A percentile compares a stretch with the other conserved stretches of the same genome.
These are phyloP conservation scores for Rhynchospora tenuis DNA, from an alignment of 176 grass and related monocot species.

Conservation along the genomic window DNA sequence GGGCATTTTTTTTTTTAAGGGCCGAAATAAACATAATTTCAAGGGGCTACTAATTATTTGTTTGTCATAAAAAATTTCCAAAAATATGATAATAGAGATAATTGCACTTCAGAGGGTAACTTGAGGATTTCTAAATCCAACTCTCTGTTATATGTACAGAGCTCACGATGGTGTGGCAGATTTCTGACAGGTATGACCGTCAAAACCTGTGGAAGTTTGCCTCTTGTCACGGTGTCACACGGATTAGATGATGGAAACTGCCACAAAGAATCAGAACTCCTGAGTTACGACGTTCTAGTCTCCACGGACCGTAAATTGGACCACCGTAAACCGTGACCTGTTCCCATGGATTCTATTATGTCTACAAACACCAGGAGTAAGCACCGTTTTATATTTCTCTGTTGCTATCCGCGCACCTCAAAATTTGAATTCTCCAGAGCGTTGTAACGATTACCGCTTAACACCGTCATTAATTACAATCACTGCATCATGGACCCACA, in stretches of 20 bases:
- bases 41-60: too few relatives aligned
- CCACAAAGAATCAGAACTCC: not conserved
- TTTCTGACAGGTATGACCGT: too few relatives aligned
- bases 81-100: too few relatives aligned
- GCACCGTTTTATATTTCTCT: not conserved
- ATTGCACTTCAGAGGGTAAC: too few relatives aligned
- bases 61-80: too few relatives aligned
- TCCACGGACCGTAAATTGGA: not conserved
- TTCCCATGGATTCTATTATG: too few relatives aligned
- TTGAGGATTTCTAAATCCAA: too few relatives aligned
- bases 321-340: not conserved
- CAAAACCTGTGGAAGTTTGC: not conserved
- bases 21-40: too few relatives aligned
- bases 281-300: too few relatives aligned
- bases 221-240: not conserved
- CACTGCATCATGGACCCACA: not conserved
- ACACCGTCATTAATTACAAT: not conserved
- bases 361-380: not conserved
- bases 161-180: too few relatives aligned
- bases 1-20: too few relatives aligned
- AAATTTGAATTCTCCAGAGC: not conserved
- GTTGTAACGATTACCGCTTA: not conserved
- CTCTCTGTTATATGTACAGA: too few relatives aligned
- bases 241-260: not conserved
- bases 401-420: not conserved